These are phyloP conservation scores for Arthrobotrys pseudoclavata DNA, from an alignment of 2,329 filamentous ascomycete species.

Conservation along the genomic window DNA sequence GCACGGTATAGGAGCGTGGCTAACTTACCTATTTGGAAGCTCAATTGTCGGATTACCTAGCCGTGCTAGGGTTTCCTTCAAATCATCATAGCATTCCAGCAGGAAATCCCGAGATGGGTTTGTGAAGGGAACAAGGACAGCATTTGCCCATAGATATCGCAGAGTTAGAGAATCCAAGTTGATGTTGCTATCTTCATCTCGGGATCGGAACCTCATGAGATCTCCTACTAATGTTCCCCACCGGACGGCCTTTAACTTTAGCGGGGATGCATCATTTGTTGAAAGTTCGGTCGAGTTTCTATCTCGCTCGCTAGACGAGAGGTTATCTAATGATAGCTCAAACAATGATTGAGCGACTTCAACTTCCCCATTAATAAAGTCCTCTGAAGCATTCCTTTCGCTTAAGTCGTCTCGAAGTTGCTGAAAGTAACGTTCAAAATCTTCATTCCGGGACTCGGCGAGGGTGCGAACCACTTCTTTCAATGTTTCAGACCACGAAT, in stretches of 20 bases:
- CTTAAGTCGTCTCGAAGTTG: conserved; percentile 59
- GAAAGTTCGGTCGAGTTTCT: conserved; percentile 61
- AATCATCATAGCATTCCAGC: conserved; percentile 67
- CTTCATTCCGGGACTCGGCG: conserved; percentile 61
- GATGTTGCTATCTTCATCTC: conserved; percentile 61
- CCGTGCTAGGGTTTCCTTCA: conserved; percentile 71
- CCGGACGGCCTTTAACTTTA: conserved; percentile 60
- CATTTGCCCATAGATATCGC: conserved; percentile 76
- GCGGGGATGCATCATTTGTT: conserved; percentile 46
- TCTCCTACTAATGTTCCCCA: conserved; percentile 63
- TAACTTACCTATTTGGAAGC: conserved; percentile 67
- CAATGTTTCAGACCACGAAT: conserved; percentile 63
- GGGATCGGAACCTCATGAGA: conserved; percentile 61
- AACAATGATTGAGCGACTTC: conserved; percentile 73
- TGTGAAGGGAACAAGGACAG: conserved; percentile 67
- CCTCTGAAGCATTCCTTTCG: conserved; percentile 26
- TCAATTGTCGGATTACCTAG: conserved; percentile 71
- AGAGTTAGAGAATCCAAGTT: conserved; percentile 61
- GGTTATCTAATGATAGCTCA: conserved; percentile 74
- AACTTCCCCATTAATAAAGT: conserved; percentile 62
- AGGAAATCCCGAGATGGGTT: conserved; percentile 62
- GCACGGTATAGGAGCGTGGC: not conserved
- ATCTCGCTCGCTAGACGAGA: conserved; percentile 62
- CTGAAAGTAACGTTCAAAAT: conserved; percentile 61
- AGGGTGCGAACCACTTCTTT: conserved; percentile 61